These are phyloP conservation scores for Tricholoma terreum DNA, from an alignment of 768 basidiomycete species.

Conservation along the genomic window DNA sequence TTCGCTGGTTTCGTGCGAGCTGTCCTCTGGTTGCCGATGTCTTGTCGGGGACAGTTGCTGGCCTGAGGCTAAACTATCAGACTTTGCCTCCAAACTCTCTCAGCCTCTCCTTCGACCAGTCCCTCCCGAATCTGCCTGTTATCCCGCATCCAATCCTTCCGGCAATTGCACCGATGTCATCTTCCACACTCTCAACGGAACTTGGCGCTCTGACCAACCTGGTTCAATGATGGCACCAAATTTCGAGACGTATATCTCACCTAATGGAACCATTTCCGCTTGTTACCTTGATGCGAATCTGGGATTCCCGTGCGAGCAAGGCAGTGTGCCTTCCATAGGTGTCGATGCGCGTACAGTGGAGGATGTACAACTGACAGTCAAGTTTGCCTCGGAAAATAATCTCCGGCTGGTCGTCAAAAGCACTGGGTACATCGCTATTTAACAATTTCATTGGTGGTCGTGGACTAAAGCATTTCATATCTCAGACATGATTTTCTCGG, in stretches of 20 bases:
- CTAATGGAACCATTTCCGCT: constrained; percentile 45
- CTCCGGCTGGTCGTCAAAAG: constrained; percentile 37
- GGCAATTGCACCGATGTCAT: constrained; percentile 36
- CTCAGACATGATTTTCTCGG: constrained; percentile 43
- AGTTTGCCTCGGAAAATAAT: constrained; percentile 35
- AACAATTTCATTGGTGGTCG: too few relatives aligned
- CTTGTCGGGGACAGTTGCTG: constrained; percentile 40
- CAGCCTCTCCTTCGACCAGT: constrained; percentile 41
- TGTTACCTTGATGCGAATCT: constrained; percentile 48
- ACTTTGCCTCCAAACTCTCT: constrained; percentile 35
- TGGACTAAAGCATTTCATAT: constrained; percentile 10
- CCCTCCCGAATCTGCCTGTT: constrained; percentile 41
- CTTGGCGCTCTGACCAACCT: constrained; percentile 39
- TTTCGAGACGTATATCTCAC: constrained; percentile 29
- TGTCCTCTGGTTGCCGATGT: constrained; percentile 29
- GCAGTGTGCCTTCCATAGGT: constrained; percentile 38
- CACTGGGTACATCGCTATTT: constrained; percentile 21
- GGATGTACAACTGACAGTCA: constrained; percentile 40
- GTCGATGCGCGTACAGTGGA: constrained; percentile 35
- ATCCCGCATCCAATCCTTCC: constrained; percentile 31
- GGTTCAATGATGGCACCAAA: constrained; percentile 36
- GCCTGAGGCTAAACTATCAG: constrained; percentile 34
- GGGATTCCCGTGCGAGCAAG: constrained; percentile 40
- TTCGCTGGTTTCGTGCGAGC: not conserved
- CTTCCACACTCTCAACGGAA: constrained; percentile 27